phyloP scores from a whole-genome alignment of 202 grass and related monocot species.

The Panicum virgatum region DNA sequence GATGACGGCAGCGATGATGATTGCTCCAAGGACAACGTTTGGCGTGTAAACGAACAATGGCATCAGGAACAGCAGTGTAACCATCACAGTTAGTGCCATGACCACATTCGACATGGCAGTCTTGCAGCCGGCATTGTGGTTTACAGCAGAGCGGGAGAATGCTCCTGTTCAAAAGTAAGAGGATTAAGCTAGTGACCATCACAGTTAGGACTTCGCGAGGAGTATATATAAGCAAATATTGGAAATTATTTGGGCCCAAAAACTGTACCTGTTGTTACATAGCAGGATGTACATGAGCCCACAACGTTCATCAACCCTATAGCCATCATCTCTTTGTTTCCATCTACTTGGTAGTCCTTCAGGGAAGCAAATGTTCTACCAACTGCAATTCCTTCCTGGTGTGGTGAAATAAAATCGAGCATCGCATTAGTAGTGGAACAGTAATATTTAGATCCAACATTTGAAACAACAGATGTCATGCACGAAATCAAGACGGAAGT shows the following conservation, averaged over 20 bases:
- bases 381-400: constrained; percentile 88
- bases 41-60: constrained; percentile 89
- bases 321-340: constrained; percentile 99
- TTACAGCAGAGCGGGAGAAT: constrained; percentile 94
- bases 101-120: constrained; percentile 91
- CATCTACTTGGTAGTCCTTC: constrained; percentile 90
- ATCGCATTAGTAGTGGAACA: neutral
- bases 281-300: constrained; percentile 95
- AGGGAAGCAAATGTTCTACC: constrained; percentile 95
- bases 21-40: constrained; percentile 83
- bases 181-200: neutral
- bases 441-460: neutral
- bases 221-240: neutral
- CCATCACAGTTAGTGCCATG: constrained; percentile 92
- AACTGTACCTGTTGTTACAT: constrained; percentile 77
- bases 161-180: constrained; percentile 49
- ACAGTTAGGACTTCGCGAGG: neutral
- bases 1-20: constrained; percentile 81
- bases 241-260: neutral
- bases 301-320: constrained; percentile 97
- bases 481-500: too few species aligned
- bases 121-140: constrained; percentile 95
- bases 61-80: constrained; percentile 87
- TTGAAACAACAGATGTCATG: too few species aligned
- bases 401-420: constrained; percentile 11